phyloP scores from a whole-genome alignment of 768 basidiomycete species.

The Roridomyces roridus region DNA sequence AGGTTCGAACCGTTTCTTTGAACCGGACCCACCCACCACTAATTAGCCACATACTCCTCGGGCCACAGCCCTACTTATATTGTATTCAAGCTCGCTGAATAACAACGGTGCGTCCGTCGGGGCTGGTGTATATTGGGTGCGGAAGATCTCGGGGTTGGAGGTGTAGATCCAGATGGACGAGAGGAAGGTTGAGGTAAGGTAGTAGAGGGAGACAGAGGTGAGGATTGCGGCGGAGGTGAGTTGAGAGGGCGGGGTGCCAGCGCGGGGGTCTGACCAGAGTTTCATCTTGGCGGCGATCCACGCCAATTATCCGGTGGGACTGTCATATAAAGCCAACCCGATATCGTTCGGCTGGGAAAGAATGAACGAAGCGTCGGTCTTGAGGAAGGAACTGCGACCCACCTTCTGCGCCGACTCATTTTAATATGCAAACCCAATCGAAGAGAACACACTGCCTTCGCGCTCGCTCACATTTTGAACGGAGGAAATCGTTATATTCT shows the following conservation, averaged over 20 bases:
- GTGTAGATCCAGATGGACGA: slow-evolving; percentile 26
- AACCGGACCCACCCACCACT: too few relatives aligned
- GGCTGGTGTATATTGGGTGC: not conserved
- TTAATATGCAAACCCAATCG: slow-evolving; percentile 2
- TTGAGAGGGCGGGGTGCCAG: slow-evolving; percentile 7
- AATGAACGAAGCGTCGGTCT: too few relatives aligned
- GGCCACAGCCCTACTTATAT: not conserved
- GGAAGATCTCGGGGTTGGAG: not conserved
- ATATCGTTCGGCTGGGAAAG: not conserved
- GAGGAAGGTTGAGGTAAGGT: slow-evolving; percentile 26
- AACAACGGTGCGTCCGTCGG: slow-evolving; percentile 1
- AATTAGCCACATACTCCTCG: slow-evolving; percentile 2
- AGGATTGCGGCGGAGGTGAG: slow-evolving; percentile 19
- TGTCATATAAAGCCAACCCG: slow-evolving; percentile 2
- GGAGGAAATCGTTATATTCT: slow-evolving; percentile 4
- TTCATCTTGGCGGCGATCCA: slow-evolving; percentile 7
- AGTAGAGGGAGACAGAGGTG: slow-evolving; percentile 31
- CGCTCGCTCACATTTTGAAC: slow-evolving; percentile 1
- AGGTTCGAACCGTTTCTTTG: too few relatives aligned
- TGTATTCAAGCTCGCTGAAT: slow-evolving; percentile 9
- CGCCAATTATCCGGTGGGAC: not conserved
- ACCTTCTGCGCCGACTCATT: slow-evolving; percentile 6
- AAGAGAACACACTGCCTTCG: not conserved
- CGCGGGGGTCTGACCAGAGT: slow-evolving; percentile 14
- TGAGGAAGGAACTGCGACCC: too few relatives aligned